Conservation (phyloP, 75 land plant species). For the Picea glauca region DNA sequence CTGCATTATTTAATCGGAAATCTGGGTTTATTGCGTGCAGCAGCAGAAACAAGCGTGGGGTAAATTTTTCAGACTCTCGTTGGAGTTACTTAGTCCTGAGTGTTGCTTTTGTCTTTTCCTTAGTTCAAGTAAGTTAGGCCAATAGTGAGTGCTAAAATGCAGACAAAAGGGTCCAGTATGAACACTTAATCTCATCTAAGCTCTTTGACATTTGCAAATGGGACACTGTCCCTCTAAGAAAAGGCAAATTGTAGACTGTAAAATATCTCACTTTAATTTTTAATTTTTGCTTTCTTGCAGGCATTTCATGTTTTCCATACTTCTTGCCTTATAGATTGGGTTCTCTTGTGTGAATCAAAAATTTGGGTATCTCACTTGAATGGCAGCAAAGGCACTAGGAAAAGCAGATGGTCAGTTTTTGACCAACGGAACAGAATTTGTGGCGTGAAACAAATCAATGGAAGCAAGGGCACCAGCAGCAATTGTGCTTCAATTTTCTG, state of each 20-base stretch:
- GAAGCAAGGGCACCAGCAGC: slow-evolving; percentile 9
- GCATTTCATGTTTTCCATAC: slow-evolving; percentile 89
- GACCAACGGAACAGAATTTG: slow-evolving; percentile 19
- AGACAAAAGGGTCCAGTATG: neutral
- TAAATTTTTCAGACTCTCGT: slow-evolving; percentile 16
- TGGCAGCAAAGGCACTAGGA: slow-evolving; percentile 15
- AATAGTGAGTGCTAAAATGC: neutral
- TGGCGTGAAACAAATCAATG: neutral
- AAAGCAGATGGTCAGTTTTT: slow-evolving; percentile 7
- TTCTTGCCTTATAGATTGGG: slow-evolving; percentile 89
- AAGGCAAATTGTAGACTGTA: too few species aligned
- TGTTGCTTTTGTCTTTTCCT: neutral
- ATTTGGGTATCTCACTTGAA: slow-evolving; percentile 27
- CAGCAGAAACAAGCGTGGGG: slow-evolving; percentile 89
- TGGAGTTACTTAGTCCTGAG: neutral
- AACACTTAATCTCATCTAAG: too few species aligned
- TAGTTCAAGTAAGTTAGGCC: neutral
- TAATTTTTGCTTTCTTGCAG: slow-evolving; percentile 30
- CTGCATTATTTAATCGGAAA: slow-evolving; percentile 69
- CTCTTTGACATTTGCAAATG: too few species aligned
- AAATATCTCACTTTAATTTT: slow-evolving; percentile 9
- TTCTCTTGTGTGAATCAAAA: slow-evolving; percentile 77
- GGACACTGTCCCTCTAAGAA: too few species aligned
- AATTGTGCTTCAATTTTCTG: slow-evolving; percentile 51
- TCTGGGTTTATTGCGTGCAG: slow-evolving; percentile 78